phyloP scores from a whole-genome alignment of 208 protist species.

The Leishmania tarentolae region DNA sequence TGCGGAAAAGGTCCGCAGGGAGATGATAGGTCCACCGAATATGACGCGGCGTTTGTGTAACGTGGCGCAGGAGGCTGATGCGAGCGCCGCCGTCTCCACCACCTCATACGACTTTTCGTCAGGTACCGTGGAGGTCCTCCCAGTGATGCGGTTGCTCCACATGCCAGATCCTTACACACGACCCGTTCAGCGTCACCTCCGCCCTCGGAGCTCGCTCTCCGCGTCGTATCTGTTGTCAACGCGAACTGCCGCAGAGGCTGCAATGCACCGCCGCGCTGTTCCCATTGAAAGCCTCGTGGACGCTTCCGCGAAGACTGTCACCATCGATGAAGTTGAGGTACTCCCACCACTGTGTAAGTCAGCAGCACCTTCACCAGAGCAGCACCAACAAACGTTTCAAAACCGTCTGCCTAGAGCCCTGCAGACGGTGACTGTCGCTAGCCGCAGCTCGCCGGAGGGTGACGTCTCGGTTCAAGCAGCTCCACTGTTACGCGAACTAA shows the following conservation, averaged over 20 bases:
- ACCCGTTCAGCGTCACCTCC: constrained; percentile 2
- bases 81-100: background rate
- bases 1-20: constrained; percentile 3
- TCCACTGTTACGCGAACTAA: background rate
- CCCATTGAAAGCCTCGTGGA: constrained; percentile 2
- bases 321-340: constrained; percentile 5
- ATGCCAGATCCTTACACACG: constrained; percentile 4
- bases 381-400: background rate
- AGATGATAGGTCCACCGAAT: background rate
- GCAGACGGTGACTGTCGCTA: constrained; percentile 2
- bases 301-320: constrained; percentile 6
- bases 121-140: background rate
- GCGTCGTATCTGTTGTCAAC: constrained; percentile 1
- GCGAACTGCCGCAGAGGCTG: background rate
- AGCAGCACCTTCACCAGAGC: background rate
- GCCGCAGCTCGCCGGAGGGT: constrained; percentile 1
- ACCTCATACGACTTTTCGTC: background rate
- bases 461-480: constrained; percentile 9
- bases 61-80: background rate
- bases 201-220: background rate
- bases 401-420: background rate
- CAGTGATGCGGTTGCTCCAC: constrained; percentile 4
- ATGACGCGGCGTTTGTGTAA: background rate
- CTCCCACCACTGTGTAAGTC: background rate
- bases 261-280: background rate